Conservation (phyloP, 208 protist genomes). For the Tritrichomonas musculus region DNA sequence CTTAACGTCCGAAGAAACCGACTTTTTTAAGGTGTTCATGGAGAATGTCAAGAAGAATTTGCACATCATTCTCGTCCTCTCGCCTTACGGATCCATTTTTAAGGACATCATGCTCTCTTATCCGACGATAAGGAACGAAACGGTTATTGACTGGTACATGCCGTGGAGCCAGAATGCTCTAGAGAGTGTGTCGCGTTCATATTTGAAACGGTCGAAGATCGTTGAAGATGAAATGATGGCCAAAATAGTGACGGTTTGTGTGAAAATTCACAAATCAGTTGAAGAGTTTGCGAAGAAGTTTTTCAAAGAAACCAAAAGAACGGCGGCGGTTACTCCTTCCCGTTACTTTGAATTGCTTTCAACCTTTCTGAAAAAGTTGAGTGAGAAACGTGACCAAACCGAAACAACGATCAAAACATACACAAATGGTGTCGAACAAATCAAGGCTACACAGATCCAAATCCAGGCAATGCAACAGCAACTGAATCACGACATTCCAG, state of each 20-base stretch:
- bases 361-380: background rate
- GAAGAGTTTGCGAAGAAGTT: background rate
- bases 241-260: slow-evolving; percentile 47
- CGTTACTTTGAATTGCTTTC: slow-evolving; percentile 4
- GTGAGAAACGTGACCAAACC: slow-evolving; percentile 55
- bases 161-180: slow-evolving; percentile 84
- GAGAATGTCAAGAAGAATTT: slow-evolving; percentile 77
- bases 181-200: slow-evolving; percentile 62
- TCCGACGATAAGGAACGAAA: slow-evolving; percentile 90
- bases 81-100: slow-evolving; percentile 80
- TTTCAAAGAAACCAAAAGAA: background rate
- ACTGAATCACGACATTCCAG: background rate
- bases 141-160: slow-evolving; percentile 91
- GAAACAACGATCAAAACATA: background rate
- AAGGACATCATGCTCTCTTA: slow-evolving; percentile 81
- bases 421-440: slow-evolving; percentile 9
- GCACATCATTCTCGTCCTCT: slow-evolving; percentile 85
- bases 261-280: slow-evolving; percentile 67
- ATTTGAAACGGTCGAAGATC: background rate
- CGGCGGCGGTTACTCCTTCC: background rate
- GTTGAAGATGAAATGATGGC: background rate
- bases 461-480: background rate
- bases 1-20: slow-evolving; percentile 52
- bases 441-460: background rate
- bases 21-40: slow-evolving; percentile 79